phyloP scores from a whole-genome alignment of 2,329 filamentous ascomycete species.

The Fusarium gaditjirri region DNA sequence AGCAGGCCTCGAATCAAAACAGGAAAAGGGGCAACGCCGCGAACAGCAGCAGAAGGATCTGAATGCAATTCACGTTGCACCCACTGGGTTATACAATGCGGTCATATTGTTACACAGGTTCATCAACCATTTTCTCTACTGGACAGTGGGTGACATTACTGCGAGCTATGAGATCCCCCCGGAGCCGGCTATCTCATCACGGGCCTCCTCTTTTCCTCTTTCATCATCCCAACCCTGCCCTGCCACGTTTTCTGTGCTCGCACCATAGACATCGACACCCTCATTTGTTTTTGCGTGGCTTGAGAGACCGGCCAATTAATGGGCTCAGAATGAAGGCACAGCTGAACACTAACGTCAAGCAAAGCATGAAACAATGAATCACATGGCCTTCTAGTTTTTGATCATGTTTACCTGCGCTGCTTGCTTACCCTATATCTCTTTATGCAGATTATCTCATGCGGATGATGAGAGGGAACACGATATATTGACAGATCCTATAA shows the following conservation, averaged over 20 bases:
- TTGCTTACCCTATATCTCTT: not conserved
- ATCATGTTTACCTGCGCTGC: not conserved
- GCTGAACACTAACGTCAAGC: too few species aligned
- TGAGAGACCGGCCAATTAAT: not conserved
- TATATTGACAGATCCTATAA: too few species aligned
- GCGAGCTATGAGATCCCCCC: slow-evolving; percentile 14
- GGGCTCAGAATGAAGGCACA: not conserved
- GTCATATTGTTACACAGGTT: slow-evolving; percentile 4
- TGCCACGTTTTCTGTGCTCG: slow-evolving; percentile 43
- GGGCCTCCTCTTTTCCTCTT: slow-evolving; percentile 31
- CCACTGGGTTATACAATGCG: not conserved
- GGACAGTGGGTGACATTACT: not conserved
- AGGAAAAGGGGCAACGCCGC: slow-evolving; percentile 20
- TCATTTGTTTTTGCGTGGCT: slow-evolving; percentile 6
- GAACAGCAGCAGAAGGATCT: slow-evolving; percentile 5
- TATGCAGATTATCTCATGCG: not conserved
- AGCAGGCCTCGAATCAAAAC: slow-evolving; percentile 10
- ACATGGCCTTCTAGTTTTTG: not conserved
- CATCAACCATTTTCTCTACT: not conserved
- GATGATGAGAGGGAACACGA: not conserved
- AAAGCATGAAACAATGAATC: not conserved
- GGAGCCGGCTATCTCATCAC: slow-evolving; percentile 33
- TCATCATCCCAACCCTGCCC: slow-evolving; percentile 32
- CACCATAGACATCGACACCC: not conserved
- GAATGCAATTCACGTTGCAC: slow-evolving; percentile 7